Conservation (phyloP, 2,329 filamentous ascomycete genomes). For the Metarhizium robertsii region DNA sequence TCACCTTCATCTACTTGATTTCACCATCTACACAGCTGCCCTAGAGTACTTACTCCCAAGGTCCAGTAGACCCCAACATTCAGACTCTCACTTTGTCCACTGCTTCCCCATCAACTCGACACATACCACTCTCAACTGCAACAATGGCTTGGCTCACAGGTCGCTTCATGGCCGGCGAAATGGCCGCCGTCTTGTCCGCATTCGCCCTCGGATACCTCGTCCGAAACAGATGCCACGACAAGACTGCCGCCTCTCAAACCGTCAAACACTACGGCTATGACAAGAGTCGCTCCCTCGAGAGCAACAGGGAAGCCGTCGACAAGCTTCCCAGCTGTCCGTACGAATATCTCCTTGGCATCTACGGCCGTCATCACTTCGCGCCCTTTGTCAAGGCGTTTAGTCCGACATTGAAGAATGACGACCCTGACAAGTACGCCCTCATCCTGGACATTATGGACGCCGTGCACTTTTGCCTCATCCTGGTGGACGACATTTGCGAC, state of each 20-base stretch:
- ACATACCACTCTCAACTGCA: neutral
- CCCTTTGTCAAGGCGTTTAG: slow-evolving; percentile 6
- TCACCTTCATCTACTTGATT: too few species aligned
- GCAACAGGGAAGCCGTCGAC: neutral
- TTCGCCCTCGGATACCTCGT: slow-evolving; percentile 2
- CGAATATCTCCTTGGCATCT: slow-evolving; percentile 8
- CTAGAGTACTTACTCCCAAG: too few species aligned
- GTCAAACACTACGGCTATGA: neutral
- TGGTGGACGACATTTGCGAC: slow-evolving; percentile 11
- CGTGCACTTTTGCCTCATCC: slow-evolving; percentile 9
- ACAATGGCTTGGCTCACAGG: neutral
- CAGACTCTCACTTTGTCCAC: neutral
- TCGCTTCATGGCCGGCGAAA: neutral
- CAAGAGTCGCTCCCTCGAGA: neutral
- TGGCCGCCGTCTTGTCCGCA: neutral
- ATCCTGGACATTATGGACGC: slow-evolving; percentile 11
- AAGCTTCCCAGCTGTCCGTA: slow-evolving; percentile 6
- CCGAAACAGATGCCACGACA: neutral
- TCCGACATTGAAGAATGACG: slow-evolving; percentile 1
- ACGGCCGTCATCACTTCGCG: slow-evolving; percentile 8
- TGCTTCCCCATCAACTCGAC: too few species aligned
- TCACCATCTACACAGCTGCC: too few species aligned
- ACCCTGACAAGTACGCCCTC: slow-evolving; percentile 5
- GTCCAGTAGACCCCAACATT: too few species aligned
- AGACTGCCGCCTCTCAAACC: neutral